These are phyloP conservation scores for Pythium coloratum DNA, from an alignment of 352 stramenopile genomes.

Conservation along the genomic window DNA sequence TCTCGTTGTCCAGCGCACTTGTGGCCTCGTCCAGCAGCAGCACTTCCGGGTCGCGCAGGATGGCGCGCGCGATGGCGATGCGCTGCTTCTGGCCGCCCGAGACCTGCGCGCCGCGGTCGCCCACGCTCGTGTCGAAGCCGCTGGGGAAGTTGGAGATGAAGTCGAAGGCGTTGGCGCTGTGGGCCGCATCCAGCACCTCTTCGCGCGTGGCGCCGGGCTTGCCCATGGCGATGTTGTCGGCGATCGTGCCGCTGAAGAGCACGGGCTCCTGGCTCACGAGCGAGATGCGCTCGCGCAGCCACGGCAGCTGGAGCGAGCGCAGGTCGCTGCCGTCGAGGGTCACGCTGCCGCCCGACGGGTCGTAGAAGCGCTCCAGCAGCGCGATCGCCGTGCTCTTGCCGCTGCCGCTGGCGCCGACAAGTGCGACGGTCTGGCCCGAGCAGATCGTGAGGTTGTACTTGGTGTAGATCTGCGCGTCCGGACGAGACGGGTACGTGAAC, in stretches of 20 bases:
- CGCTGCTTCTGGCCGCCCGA: conserved; percentile 94
- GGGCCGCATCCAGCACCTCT: conserved; percentile 67
- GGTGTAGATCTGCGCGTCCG: conserved; percentile 57
- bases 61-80: conserved; percentile 91
- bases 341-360: conserved; percentile 53
- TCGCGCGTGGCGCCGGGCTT: conserved; percentile 56
- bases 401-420: conserved; percentile 46
- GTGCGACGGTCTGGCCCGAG: conserved; percentile 39
- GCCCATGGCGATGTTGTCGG: conserved; percentile 81
- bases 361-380: conserved; percentile 88
- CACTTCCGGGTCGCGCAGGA: conserved; percentile 87
- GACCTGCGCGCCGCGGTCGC: conserved; percentile 83
- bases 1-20: conserved; percentile 78
- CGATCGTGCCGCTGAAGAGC: conserved; percentile 83
- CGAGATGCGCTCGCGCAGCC: conserved; percentile 62
- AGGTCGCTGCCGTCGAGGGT: conserved; percentile 49
- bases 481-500: conserved; percentile 90
- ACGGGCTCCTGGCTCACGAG: conserved; percentile 90
- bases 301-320: conserved; percentile 51
- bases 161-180: conserved; percentile 87
- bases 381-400: conserved; percentile 60
- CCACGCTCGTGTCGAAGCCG: conserved; percentile 88
- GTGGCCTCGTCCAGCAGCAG: conserved; percentile 92
- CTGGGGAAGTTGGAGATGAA: conserved; percentile 91
- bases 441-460: conserved; percentile 32